Evolutionary conservation across 1,284 basidiomycete genomes (phyloP), one percentile per base, ranked within the genome.

Genomic region (Cutaneotrichosporon cavernicola): DNA sequence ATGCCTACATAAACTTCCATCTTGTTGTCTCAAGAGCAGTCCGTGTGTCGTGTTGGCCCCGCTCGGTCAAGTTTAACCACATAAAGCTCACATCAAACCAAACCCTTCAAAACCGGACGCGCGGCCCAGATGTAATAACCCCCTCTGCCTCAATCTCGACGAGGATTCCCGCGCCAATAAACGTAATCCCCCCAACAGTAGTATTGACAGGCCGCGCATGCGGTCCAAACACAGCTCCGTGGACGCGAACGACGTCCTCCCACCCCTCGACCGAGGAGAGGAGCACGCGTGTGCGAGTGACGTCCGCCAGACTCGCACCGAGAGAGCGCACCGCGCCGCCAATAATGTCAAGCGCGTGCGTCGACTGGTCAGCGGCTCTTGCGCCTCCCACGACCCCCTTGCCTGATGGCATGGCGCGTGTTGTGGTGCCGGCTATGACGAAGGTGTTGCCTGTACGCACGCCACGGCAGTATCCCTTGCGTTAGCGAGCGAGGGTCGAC

Each of bases 151-250:
- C 70, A 16, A 71, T 61, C 62, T 71, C 70, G 3, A 71, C 65
- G 22, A 60, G 49, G 53, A 62, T 59, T 6, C 56, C 64, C 3
- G 57, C 50, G 2, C 64, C 65, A n/a, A 71, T 61, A 16, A 62
- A 50, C 31, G 63, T 38, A 14, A 32, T 63, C n/a, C 65, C 68
- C 0, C 65, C 68, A 40, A 69, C 50, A 57, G 62, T 61, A 11
- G 70, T 71, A 61, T 69, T 66, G 9, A 58, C 65, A 3, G 70
- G 70, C 4, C 68, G 52, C 2, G 68, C 70, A 40, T 61, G 50
- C 16, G 58, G 60, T 0, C 58, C 56, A 22, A 69, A 63, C 14
- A 57, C 56, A 10, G 53, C 14, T 11, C 68, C 70, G 31, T 71
- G 70, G 5, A 65, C 66, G 31, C 57, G 43, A 10, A 36, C 46